These are phyloP conservation scores for Cadophora luteo-olivacea DNA, from an alignment of 2,329 filamentous ascomycete genomes.

Conservation along the genomic window DNA sequence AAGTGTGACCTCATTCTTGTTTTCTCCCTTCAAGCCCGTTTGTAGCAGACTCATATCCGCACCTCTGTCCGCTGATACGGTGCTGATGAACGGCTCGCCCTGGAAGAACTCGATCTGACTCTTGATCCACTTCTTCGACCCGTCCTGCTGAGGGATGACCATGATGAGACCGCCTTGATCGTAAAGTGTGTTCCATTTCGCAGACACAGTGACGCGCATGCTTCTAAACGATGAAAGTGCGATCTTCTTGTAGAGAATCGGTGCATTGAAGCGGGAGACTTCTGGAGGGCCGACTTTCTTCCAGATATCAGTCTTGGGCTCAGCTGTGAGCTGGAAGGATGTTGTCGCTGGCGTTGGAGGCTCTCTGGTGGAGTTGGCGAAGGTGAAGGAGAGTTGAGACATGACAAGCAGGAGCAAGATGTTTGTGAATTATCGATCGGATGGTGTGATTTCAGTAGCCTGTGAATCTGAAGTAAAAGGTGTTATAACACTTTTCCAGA, in stretches of 20 bases:
- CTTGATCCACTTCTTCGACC: background rate
- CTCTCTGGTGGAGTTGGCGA: background rate
- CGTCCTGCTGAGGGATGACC: background rate
- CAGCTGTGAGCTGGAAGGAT: background rate
- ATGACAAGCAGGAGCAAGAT: background rate
- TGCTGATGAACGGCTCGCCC: slow-evolving; percentile 6
- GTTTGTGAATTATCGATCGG: background rate
- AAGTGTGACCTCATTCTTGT: background rate
- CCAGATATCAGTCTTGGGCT: background rate
- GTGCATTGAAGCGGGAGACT: slow-evolving; percentile 2
- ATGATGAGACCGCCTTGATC: background rate
- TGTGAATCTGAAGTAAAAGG: background rate
- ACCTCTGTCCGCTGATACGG: background rate
- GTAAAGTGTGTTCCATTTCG: background rate
- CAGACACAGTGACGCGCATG: slow-evolving; percentile 3
- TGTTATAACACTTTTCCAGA: too few relatives aligned
- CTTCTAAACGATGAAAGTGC: background rate
- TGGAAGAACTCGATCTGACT: slow-evolving; percentile 7
- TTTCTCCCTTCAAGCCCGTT: slow-evolving; percentile 1
- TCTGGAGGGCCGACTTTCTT: background rate
- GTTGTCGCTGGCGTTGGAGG: background rate
- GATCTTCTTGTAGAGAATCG: slow-evolving; percentile 1
- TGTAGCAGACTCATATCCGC: slow-evolving; percentile 4
- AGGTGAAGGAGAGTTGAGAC: slow-evolving; percentile 1
- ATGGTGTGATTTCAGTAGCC: too few relatives aligned